Evolutionary conservation across 169 alveolate genomes (phyloP), one percentile per base, ranked within the genome.

Genomic region (Cryptosporidium ubiquitum): DNA sequence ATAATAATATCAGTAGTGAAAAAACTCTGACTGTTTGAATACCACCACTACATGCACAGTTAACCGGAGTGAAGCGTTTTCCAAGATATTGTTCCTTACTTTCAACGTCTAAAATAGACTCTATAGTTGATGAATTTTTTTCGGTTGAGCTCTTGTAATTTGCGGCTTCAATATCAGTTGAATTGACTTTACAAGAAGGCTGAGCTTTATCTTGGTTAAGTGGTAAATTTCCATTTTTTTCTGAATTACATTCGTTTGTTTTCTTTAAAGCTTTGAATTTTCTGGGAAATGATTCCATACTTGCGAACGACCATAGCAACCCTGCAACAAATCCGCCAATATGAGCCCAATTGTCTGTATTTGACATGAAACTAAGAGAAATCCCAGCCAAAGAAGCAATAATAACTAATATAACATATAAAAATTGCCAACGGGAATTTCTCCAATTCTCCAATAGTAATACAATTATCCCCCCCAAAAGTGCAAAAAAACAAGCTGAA

Each of bases 291-390:
- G 89, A 40, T 29, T 79, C 89, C 66, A 79, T 79, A 23, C 79
- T 79, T 61, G 79, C 71, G 20, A 79, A 64, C 9, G 89, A 79
- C 89, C 89, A 79, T 9, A 79, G 40, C 35, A 79, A 66, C 23
- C 89, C 89, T 6, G 89, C 79, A 40, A 64, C 68, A 42, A 79
- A 79, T 14, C 89, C 89, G 42, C 89, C 89, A 40, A 79, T 79
- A 66, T 79, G 89, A n/a, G 89, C 89, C 89, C 89, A 79, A 37
- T 79, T 79, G 39, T 79, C 89, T n/a, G 89, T 79, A 42, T 79
- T 79, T 18, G 89, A 66, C 89, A 79, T 79, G 26, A 79, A 79
- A 61, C 89, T 79, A n/a, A 79, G 29, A 16, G 89, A 79, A 61
- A 79, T 79, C 61, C 89, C 89, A 1, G 39, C 58, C 18, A 79